Evolutionary conservation across 2,329 filamentous ascomycete species (phyloP), one percentile per base, ranked within the genome.

Genomic region (Fusarium nelsonii): DNA sequence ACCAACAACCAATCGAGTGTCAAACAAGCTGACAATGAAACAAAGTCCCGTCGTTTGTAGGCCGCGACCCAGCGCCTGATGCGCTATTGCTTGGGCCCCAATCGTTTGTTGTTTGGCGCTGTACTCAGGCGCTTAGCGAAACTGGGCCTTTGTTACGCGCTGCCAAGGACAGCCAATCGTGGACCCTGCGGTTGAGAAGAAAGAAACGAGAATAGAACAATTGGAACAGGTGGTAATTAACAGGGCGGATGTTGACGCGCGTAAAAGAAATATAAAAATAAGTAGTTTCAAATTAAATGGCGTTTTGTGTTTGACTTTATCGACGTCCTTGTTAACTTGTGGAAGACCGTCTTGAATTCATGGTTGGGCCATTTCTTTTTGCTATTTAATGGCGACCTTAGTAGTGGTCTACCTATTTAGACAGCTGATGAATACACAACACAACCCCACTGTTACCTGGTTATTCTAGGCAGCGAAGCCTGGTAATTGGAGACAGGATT

Each of bases 71-170:
- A 49, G 50, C 37, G 65, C 62, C 16, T 65, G 58, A 56, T 26
- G 15, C 18, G 26, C 20, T 9, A 62, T 67, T 14, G 41, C 32
- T 36, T 16, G 41, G 50, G 26, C 53, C 41, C 71, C 71, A 73
- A 73, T 73, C 69, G 58, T 65, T 71, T 67, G 57, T 59, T 30
- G 11, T 53, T 57, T 59, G 69, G 51, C 58, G 68, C 68, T 56
- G n/a, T 41, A n/a, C 18, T 20, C 40, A 37, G 52, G 71, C 71
- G 71, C 71, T 72, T 73, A 73, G 64, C 64, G 71, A 73, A 73
- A 73, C 71, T 28, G 41, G 28, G 41, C 8, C 58, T 59, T 54
- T 56, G 52, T 58, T 67, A 55, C 52, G 62, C 66, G 66, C 66
- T 8, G 48, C 23, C 0, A 61, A 52, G 3, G 9, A 66, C 20